A percentile compares a stretch with the other conserved stretches of the same genome.
Conservation (phyloP, 306 rosid genomes). For the Betula pendula region DNA sequence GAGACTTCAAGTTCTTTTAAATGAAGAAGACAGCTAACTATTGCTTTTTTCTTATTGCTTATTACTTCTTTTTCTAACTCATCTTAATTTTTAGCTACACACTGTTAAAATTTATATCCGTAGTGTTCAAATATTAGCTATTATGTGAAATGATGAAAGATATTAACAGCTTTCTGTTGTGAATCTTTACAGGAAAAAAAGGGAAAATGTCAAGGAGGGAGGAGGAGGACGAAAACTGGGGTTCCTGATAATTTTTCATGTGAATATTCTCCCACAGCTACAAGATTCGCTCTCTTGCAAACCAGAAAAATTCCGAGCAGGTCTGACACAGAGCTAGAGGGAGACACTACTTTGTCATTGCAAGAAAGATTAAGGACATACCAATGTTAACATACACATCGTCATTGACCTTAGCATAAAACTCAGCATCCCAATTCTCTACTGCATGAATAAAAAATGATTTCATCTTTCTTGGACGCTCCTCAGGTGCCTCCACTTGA, state of each 20-base stretch:
- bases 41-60: background rate
- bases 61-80: background rate
- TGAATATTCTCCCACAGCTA: background rate
- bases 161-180: background rate
- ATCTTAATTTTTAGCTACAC: background rate
- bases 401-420: constrained; percentile 70
- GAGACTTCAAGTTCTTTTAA: constrained; percentile 16
- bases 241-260: background rate
- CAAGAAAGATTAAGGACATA: constrained; percentile 46
- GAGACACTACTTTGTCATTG: constrained; percentile 8
- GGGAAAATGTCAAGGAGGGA: background rate
- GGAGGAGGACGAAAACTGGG: background rate
- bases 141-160: background rate
- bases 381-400: constrained; percentile 69
- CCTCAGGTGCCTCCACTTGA: constrained; percentile 61
- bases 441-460: constrained; percentile 60
- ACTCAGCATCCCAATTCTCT: constrained; percentile 65
- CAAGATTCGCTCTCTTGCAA: background rate
- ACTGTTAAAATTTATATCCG: background rate
- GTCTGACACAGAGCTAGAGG: background rate
- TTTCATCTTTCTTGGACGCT: constrained; percentile 47
- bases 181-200: background rate
- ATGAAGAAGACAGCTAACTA: background rate
- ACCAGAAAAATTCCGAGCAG: constrained; percentile 6
- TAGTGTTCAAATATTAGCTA: background rate